Evolutionary conservation across 179 eudicot species (phyloP).

Genomic region (Silene noctiflora): DNA sequence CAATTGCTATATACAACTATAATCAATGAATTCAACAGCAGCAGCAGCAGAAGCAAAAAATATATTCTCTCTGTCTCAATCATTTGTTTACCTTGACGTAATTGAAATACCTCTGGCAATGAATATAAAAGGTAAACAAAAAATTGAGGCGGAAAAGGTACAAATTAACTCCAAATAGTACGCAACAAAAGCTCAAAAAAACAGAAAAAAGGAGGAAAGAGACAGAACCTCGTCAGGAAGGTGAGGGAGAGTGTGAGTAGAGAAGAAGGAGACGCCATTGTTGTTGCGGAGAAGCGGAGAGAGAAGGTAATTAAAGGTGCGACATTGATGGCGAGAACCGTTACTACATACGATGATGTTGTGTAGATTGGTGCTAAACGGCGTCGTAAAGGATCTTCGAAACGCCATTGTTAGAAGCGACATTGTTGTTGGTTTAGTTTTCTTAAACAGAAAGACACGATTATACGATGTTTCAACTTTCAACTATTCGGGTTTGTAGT

Average conservation of each 20-base stretch:
- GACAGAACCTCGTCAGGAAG: constrained; percentile 17
- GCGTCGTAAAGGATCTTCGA: constrained; percentile 15
- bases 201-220: not conserved
- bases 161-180: not conserved
- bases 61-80: no score
- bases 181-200: not conserved
- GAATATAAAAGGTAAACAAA: no score
- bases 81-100: no score
- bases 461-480: no score
- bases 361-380: not conserved
- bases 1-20: not conserved
- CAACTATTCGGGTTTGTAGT: not conserved
- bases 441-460: no score
- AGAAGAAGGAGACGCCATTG: not conserved
- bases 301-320: not conserved
- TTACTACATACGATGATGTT: not conserved
- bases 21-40: not conserved
- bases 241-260: constrained; percentile 20
- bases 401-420: constrained; percentile 7
- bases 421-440: not conserved
- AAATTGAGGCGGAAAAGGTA: not conserved
- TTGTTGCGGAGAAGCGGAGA: not conserved
- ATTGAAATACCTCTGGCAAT: no score
- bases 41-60: no score
- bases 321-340: constrained; percentile 2